Base-by-base conservation (phyloP, 148 eudicot species). In the Nyssa sinensis region DNA sequence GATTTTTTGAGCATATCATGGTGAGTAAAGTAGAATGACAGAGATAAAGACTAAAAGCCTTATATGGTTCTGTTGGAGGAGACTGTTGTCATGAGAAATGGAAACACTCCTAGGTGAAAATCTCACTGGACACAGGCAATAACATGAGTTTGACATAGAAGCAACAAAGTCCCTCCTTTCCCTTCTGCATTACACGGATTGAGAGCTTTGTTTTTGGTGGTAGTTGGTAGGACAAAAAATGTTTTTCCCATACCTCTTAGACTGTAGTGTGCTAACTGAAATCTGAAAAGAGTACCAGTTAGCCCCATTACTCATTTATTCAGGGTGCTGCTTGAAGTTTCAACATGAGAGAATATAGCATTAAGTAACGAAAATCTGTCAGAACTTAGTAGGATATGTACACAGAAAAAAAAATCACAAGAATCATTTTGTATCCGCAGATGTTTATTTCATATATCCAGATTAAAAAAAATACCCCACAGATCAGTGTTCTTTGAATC, bases 81-180 rank as follows among this genome's bases (percentile, higher is more conserved):
- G 65, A 39, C 63, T 33, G 21, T 80, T 80, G 84, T 80, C 77
- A 68, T 67, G 63, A 78, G 72, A 67, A 80, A 53, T 58, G 84
- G 86, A 79, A 84, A 75, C 84, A 80, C 9, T 75, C 64, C 60
- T 70, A 53, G 80, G 81, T 73, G 78, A 74, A 76, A 76, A 64
- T 70, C 66, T 65, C 64, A 37, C 62, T 74, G 24, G 63, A 47
- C 65, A 59, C 31, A 17, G 60, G 59, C 19, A 58, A 37, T 70
- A 23, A 29, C 33, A 28, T 32, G 59, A 37, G 13, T 59, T 44
- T 63, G 34, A 59, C 64, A 53, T 13, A 16, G 33, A 55, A 58
- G 39, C 80, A 75, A 23, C 64, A 64, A 57, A 58, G 71, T 65
- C 63, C 62, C 57, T 17, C 63, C 65, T 30, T 37, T 34, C 25